Evolutionary conservation across 78 protist genomes (phyloP), one percentile per base, ranked within the genome.

Genomic region (Diacronema lutheri): DNA sequence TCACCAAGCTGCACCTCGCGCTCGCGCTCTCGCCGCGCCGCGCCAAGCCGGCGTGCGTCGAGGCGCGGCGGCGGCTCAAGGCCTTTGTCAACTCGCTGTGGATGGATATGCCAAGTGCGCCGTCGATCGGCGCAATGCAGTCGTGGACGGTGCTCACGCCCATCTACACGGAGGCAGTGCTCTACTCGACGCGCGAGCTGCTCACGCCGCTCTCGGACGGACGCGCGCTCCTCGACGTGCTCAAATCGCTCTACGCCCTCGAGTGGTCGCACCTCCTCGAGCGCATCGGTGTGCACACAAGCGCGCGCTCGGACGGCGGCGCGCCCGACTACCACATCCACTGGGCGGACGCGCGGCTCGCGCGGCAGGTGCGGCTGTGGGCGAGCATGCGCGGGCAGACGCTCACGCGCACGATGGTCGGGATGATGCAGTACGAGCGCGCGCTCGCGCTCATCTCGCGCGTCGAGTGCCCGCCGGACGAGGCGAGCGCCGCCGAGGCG

Each of bases 331-430:
- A 44, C 50, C 50, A 44, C 50, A 7, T 44, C 16, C 50, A 44
- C 50, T 35, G 31, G 37, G 50, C 55, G 0, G 76, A 38, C n/a
- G n/a, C 76, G 41, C 2, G 0, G 46, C 55, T 38, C 14, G 50
- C 55, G n/a, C 76, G 16, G 11, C 74, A 46, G 16, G 78, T 64
- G 56, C 71, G 86, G 38, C 74, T 82, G 29, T 82, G 86, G 86
- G 86, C 86, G 21, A 37, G 78, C 13, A 5, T 62, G 56, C 76
- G 76, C 7, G 76, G 76, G 14, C 86, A 82, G 74, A 82, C 86
- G 37, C 76, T 82, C 25, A 11, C n/a, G 40, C 25, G 86, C 37
- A 82, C 86, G 1, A 78, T 82, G 13, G 14, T 23, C 19, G 86
- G 86, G 13, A 82, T 82, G 72, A 2, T 44, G 78, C 33, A 40